Conservation (phyloP, 306 rosid genomes). For the Rubus idaeus region DNA sequence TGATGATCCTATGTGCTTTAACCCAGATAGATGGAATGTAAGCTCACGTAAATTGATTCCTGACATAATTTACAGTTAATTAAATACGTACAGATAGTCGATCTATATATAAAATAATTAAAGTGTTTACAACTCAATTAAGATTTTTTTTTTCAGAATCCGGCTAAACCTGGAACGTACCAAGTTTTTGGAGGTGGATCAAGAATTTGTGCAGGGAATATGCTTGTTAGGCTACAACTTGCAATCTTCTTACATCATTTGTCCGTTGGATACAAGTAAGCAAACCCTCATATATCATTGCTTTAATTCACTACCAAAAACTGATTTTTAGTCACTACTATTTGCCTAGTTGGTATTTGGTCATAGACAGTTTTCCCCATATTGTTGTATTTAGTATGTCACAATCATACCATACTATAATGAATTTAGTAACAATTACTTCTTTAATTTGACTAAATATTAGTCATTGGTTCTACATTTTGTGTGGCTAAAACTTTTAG, state of each 20-base stretch:
- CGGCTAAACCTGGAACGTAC: slow-evolving; percentile 30
- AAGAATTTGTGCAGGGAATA: slow-evolving; percentile 50
- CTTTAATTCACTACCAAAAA: not conserved
- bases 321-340: no score
- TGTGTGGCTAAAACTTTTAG: no score
- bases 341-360: no score
- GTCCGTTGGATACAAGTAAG: slow-evolving; percentile 41
- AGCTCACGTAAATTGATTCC: not conserved
- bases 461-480: no score
- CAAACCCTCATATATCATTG: not conserved
- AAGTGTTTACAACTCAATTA: not conserved
- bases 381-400: no score
- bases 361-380: no score
- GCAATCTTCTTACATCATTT: slow-evolving; percentile 44
- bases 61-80: not conserved
- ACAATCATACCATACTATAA: no score
- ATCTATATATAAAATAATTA: not conserved
- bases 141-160: slow-evolving; percentile 9
- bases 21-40: slow-evolving; percentile 35
- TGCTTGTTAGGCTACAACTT: slow-evolving; percentile 42
- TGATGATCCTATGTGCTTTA: slow-evolving; percentile 31
- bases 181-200: slow-evolving; percentile 41
- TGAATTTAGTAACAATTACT: no score
- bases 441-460: no score
- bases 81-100: no score